Evolutionary conservation across 768 basidiomycete genomes (phyloP).

Genomic region (Tubosaeta brunneosetosa): DNA sequence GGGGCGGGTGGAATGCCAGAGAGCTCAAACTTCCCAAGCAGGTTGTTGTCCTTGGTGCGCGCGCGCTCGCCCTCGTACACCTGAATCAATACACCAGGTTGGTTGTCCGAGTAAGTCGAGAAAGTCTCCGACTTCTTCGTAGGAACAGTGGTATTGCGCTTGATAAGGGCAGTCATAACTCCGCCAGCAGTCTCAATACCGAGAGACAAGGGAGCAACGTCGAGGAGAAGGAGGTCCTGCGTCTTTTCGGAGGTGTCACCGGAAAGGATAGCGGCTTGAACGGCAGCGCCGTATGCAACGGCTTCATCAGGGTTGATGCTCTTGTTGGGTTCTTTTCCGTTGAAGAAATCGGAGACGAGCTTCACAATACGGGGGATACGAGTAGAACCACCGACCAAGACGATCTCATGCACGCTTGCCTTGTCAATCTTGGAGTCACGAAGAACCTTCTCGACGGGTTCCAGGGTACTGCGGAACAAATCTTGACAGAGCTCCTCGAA

Average conservation of each 20-base stretch:
- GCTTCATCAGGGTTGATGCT: conserved; percentile 99
- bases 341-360: conserved; percentile 98
- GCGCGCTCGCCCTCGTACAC: conserved; percentile 98
- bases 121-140: conserved; percentile 99
- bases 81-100: conserved; percentile 97
- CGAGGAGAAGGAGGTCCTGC: conserved; percentile 91
- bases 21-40: conserved; percentile 97
- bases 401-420: conserved; percentile 91
- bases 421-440: conserved; percentile 99
- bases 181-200: conserved; percentile 99
- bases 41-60: conserved; percentile 97
- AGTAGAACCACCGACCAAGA: conserved; percentile 96
- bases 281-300: conserved; percentile 97
- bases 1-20: conserved; percentile 95
- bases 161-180: conserved; percentile 98
- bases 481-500: conserved; percentile 96
- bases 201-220: conserved; percentile 84
- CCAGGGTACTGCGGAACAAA: conserved; percentile 89
- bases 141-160: conserved; percentile 97
- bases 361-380: conserved; percentile 98
- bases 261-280: conserved; percentile 96
- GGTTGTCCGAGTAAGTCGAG: conserved; percentile 98
- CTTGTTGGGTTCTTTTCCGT: conserved; percentile 98
- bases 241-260: conserved; percentile 99
- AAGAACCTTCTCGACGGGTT: conserved; percentile 97